Evolutionary conservation across 768 basidiomycete species (phyloP).

Genomic region (Leccinum imitatum): DNA sequence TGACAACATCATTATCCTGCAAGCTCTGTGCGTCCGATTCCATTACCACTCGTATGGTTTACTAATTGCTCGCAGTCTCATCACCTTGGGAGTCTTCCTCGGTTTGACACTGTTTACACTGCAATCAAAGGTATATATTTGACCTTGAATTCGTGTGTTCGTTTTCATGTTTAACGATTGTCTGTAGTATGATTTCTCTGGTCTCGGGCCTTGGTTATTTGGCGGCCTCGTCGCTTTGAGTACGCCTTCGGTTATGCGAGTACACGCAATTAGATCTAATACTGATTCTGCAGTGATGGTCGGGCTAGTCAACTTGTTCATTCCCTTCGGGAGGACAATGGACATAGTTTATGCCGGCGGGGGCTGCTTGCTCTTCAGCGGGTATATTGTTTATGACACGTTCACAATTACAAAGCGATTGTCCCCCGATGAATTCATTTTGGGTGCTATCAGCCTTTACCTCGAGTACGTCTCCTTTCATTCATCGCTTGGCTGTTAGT

Average conservation of each 20-base stretch:
- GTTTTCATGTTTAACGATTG: background rate
- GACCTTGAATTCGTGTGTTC: background rate
- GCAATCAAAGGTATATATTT: slow-evolving; percentile 73
- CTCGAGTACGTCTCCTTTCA: slow-evolving; percentile 64
- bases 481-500: background rate
- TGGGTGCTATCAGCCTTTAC: slow-evolving; percentile 91
- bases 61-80: slow-evolving; percentile 49
- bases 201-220: slow-evolving; percentile 89
- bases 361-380: slow-evolving; percentile 82
- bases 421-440: slow-evolving; percentile 90
- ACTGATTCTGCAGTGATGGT: slow-evolving; percentile 57
- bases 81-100: slow-evolving; percentile 90
- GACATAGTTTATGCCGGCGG: slow-evolving; percentile 80
- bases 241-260: slow-evolving; percentile 34
- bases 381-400: slow-evolving; percentile 90
- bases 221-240: slow-evolving; percentile 77
- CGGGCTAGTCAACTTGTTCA: slow-evolving; percentile 77
- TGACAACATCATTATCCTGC: slow-evolving; percentile 71
- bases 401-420: slow-evolving; percentile 85
- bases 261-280: slow-evolving; percentile 1
- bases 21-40: slow-evolving; percentile 66
- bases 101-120: slow-evolving; percentile 94
- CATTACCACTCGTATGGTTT: background rate
- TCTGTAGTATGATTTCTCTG: slow-evolving; percentile 86
- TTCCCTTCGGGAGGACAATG: slow-evolving; percentile 81